Conservation (phyloP, 2,329 filamentous ascomycete genomes). For the Paracorniculantispora psalliotae region DNA sequence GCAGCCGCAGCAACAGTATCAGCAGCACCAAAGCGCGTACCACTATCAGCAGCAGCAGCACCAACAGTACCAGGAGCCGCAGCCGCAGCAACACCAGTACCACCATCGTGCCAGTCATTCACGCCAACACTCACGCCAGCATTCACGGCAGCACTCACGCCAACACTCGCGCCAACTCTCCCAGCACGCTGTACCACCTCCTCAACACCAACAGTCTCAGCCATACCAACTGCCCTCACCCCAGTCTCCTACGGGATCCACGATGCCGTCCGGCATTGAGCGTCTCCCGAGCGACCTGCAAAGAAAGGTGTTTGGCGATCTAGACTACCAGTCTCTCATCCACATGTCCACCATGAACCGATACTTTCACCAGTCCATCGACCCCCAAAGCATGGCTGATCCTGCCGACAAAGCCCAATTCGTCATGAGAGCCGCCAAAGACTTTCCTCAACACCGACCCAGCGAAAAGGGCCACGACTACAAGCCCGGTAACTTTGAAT, state of each 20-base stretch:
- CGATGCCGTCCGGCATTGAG: conserved; percentile 26
- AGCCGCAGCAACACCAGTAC: background rate
- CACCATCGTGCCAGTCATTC: background rate
- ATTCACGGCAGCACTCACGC: background rate
- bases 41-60: background rate
- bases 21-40: background rate
- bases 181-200: conserved; percentile 10
- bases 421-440: conserved; percentile 36
- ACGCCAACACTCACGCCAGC: background rate
- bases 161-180: conserved; percentile 1
- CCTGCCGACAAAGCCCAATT: conserved; percentile 34
- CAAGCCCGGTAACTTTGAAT: conserved; percentile 37
- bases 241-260: conserved; percentile 5
- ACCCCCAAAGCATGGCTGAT: conserved; percentile 31
- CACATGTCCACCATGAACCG: conserved; percentile 33
- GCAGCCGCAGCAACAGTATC: background rate
- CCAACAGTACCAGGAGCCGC: background rate
- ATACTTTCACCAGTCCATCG: conserved; percentile 28
- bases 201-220: conserved; percentile 13
- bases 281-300: conserved; percentile 31
- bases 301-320: conserved; percentile 27
- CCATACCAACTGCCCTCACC: conserved; percentile 14
- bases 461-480: conserved; percentile 32
- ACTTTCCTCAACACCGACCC: conserved; percentile 36
- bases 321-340: conserved; percentile 39